Evolutionary conservation across 495 filamentous ascomycete species (phyloP), one percentile per base, ranked within the genome.

Genomic region (Lentithecium fluviatile): DNA sequence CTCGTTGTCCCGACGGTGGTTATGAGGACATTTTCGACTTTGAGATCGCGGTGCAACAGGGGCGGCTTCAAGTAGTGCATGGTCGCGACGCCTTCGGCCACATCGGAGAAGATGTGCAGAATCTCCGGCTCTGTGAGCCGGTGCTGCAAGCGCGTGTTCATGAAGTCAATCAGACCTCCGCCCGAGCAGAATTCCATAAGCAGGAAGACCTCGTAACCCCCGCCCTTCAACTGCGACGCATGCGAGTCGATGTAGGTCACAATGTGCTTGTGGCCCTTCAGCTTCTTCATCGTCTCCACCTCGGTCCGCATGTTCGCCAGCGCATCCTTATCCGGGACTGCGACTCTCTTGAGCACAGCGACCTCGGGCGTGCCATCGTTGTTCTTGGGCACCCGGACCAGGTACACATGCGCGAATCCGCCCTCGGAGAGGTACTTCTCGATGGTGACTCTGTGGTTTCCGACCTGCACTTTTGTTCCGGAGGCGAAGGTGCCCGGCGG

Each of bases 11-110:
- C 83, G 37, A 71, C 75, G 38, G 82, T 80, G 37, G 87, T 89
- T 67, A 98, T 98, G 57, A 98, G 82, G 32, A 98, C 91, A 71
- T 98, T 98, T 75, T 98, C 94, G 53, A 98, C 94, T 76, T 98
- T 98, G 40, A 98, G 78, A 76, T 98, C 94, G 56, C 94, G 84
- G 75, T 98, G 94, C 26, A 97, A 79, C 51, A 98, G 78, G 38
- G 94, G 89, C 20, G 94, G 94, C 69, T 93, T 95, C 48, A 98
- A 85, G 72, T 98, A 97, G 71, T 98, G 94, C 94, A 98, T 97
- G 73, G 91, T 96, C 36, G 94, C 94, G 50, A 98, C 94, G 37
- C 94, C 94, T 74, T 97, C 91, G 19, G 94, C 86, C 29, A 96
- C 89, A 72, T 97, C 94, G 15, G 88, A 85, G 75, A 98, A 97